These are phyloP conservation scores for Neonectria hederae DNA, from an alignment of 2,329 filamentous ascomycete genomes.

Conservation along the genomic window DNA sequence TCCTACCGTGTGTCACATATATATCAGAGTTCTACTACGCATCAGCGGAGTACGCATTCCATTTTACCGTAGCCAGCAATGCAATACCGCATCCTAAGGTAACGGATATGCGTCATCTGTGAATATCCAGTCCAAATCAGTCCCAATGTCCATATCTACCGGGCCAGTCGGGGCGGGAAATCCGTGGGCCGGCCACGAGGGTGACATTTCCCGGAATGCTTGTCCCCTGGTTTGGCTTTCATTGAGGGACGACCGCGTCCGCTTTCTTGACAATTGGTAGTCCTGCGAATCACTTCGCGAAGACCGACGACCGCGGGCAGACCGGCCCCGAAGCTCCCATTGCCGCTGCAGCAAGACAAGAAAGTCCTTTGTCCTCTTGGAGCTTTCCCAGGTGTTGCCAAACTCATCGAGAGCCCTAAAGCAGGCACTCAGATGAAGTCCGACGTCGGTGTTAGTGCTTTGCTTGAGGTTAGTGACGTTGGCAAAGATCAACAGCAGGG, in stretches of 20 bases:
- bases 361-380: slow-evolving; percentile 37
- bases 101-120: slow-evolving; percentile 26
- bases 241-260: slow-evolving; percentile 22
- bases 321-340: slow-evolving; percentile 29
- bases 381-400: slow-evolving; percentile 37
- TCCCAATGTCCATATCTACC: slow-evolving; percentile 28
- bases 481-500: slow-evolving; percentile 28
- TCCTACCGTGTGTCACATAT: too few species aligned
- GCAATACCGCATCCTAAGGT: slow-evolving; percentile 6
- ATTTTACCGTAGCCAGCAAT: too few species aligned
- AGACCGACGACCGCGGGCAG: slow-evolving; percentile 10
- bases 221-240: slow-evolving; percentile 1
- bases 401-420: slow-evolving; percentile 39
- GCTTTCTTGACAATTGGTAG: slow-evolving; percentile 26
- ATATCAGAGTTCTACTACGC: too few species aligned
- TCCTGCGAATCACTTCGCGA: slow-evolving; percentile 7
- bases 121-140: slow-evolving; percentile 35
- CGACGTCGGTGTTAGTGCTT: slow-evolving; percentile 17
- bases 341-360: slow-evolving; percentile 36
- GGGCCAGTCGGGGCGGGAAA: slow-evolving; percentile 16
- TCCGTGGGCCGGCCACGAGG: slow-evolving; percentile 14
- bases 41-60: too few species aligned
- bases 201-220: slow-evolving; percentile 8
- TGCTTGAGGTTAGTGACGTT: slow-evolving; percentile 35
- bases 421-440: slow-evolving; percentile 35